Evolutionary conservation across 495 filamentous ascomycete species (phyloP).

Genomic region (Usnea hakonensis): DNA sequence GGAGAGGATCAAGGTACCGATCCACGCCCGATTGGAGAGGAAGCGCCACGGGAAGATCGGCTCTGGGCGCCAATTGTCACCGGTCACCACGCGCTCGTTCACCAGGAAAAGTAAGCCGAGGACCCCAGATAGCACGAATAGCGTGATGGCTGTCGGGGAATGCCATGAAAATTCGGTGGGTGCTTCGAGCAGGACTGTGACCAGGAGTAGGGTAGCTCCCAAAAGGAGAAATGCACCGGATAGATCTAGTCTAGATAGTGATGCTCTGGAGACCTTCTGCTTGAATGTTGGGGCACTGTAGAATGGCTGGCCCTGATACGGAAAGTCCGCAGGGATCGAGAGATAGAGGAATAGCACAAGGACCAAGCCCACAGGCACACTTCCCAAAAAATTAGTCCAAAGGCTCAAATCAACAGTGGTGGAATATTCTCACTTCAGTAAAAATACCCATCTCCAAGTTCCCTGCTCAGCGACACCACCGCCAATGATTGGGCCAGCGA

Average conservation of each 20-base stretch:
- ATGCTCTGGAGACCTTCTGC: background rate
- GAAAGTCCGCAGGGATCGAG: slow-evolving; percentile 21
- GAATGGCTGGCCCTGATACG: background rate
- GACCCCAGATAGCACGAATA: slow-evolving; percentile 25
- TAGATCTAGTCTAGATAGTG: slow-evolving; percentile 34
- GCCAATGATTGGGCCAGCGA: slow-evolving; percentile 40
- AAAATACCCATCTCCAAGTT: slow-evolving; percentile 43
- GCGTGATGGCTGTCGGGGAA: slow-evolving; percentile 34
- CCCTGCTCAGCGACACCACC: slow-evolving; percentile 34
- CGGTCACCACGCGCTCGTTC: slow-evolving; percentile 23
- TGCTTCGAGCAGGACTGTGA: slow-evolving; percentile 47
- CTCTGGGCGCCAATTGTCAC: slow-evolving; percentile 17
- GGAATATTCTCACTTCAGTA: slow-evolving; percentile 31
- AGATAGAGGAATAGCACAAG: slow-evolving; percentile 38
- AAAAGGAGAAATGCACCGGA: slow-evolving; percentile 42
- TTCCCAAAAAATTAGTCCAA: background rate
- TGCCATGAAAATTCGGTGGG: slow-evolving; percentile 35
- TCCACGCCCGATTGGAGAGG: slow-evolving; percentile 15
- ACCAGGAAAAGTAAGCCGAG: slow-evolving; percentile 26
- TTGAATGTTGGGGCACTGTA: background rate
- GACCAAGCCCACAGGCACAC: slow-evolving; percentile 35
- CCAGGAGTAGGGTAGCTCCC: slow-evolving; percentile 42
- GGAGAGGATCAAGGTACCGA: slow-evolving; percentile 24
- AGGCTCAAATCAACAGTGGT: slow-evolving; percentile 21
- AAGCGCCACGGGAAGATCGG: slow-evolving; percentile 27